Conservation (phyloP, 2,329 filamentous ascomycete genomes). For the Ophiostoma piceae region DNA sequence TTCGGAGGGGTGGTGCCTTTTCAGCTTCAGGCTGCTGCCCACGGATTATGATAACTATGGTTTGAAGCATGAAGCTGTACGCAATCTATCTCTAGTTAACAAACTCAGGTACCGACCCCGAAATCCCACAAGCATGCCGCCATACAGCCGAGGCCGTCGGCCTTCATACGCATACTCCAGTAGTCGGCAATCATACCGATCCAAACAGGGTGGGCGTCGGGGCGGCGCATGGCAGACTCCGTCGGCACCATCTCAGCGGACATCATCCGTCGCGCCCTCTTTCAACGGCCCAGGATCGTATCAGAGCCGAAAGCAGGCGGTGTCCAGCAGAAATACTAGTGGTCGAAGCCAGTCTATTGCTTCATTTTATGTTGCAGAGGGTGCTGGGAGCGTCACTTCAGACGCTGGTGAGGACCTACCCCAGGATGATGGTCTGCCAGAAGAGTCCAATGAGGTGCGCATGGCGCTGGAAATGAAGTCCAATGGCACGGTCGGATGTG, state of each 20-base stretch:
- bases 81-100: neutral
- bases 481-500: conserved; percentile 70
- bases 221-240: neutral
- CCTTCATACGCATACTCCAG: neutral
- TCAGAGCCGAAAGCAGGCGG: neutral
- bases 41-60: neutral
- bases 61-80: neutral
- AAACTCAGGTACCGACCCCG: neutral
- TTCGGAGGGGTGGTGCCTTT: neutral
- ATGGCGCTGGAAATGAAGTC: conserved; percentile 74
- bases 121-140: neutral
- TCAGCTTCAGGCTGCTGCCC: neutral
- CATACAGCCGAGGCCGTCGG: neutral
- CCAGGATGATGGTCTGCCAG: neutral
- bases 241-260: neutral
- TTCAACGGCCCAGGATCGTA: neutral
- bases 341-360: neutral
- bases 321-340: neutral
- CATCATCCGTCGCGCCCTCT: neutral
- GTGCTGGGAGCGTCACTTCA: neutral
- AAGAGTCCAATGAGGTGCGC: conserved; percentile 56
- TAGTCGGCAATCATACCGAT: neutral
- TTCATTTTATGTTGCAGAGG: neutral
- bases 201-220: neutral
- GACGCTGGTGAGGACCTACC: neutral